Percentiles rank a stretch among this genome's conserved stretches.
These are phyloP conservation scores for Cercospora citrullina DNA, from an alignment of 2,329 filamentous ascomycete genomes.

Conservation along the genomic window DNA sequence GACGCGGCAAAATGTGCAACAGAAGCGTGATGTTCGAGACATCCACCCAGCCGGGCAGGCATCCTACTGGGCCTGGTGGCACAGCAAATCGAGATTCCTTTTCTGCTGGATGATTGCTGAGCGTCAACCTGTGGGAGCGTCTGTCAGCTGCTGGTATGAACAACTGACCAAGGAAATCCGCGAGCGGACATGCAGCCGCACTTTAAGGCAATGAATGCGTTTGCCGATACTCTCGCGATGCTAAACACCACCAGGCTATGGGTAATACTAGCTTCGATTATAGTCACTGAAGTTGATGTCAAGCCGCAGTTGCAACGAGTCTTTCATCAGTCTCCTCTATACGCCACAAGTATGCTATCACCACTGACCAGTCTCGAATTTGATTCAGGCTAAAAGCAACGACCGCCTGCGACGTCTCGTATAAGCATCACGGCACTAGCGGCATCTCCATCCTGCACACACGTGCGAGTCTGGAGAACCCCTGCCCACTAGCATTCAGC, in stretches of 20 bases:
- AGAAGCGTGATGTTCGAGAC: background rate
- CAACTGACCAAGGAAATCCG: background rate
- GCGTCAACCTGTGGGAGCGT: background rate
- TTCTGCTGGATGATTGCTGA: background rate
- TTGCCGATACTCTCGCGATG: background rate
- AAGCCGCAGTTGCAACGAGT: background rate
- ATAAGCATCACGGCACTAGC: slow-evolving; percentile 2
- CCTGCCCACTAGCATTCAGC: slow-evolving; percentile 16
- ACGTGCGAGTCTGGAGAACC: slow-evolving; percentile 16
- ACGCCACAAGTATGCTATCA: background rate
- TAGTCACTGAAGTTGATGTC: background rate
- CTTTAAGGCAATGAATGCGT: background rate
- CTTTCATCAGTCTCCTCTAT: background rate
- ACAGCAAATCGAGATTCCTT: background rate
- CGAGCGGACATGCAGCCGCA: background rate
- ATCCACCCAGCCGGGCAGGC: background rate
- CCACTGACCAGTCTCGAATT: background rate
- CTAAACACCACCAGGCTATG: background rate
- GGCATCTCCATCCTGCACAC: slow-evolving; percentile 5
- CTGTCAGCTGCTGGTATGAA: background rate
- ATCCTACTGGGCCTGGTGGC: background rate
- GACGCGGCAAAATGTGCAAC: background rate
- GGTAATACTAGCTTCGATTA: background rate
- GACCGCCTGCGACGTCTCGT: background rate
- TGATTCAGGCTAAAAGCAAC: slow-evolving; percentile 9